phyloP scores from a whole-genome alignment of 768 basidiomycete genomes.

The Suillus americanus region DNA sequence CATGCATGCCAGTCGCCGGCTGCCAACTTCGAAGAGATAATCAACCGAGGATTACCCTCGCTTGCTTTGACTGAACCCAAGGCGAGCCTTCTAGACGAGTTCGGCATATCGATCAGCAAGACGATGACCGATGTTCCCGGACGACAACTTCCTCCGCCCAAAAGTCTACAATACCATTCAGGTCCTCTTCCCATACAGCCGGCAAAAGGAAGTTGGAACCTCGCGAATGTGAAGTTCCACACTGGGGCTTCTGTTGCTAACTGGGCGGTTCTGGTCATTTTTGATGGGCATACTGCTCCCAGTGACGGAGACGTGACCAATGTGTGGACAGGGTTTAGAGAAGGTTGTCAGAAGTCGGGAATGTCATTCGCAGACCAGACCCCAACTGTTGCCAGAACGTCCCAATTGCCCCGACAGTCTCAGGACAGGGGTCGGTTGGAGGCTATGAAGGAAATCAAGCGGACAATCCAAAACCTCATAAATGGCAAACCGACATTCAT shows the following conservation, averaged over 20 bases:
- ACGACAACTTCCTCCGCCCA: background rate
- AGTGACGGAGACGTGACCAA: background rate
- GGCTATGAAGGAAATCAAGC: background rate
- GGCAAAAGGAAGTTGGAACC: background rate
- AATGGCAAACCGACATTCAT: slow-evolving; percentile 59
- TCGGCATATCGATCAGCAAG: background rate
- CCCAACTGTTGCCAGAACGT: background rate
- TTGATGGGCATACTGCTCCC: background rate
- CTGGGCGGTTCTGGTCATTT: background rate
- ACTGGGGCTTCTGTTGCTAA: background rate
- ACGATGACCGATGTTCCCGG: background rate
- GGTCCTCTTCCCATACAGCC: background rate
- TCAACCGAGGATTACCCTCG: slow-evolving; percentile 37
- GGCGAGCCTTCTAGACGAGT: background rate
- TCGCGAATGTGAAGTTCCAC: background rate
- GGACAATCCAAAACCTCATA: slow-evolving; percentile 23
- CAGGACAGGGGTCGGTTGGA: background rate
- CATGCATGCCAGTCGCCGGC: background rate
- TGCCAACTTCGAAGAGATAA: background rate
- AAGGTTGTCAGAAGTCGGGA: background rate
- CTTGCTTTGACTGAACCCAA: background rate
- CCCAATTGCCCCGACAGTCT: background rate
- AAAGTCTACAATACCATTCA: background rate
- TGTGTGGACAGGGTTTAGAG: background rate
- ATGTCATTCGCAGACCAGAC: background rate